phyloP scores from a whole-genome alignment of 306 rosid species.

The Abrus pulchellus region DNA sequence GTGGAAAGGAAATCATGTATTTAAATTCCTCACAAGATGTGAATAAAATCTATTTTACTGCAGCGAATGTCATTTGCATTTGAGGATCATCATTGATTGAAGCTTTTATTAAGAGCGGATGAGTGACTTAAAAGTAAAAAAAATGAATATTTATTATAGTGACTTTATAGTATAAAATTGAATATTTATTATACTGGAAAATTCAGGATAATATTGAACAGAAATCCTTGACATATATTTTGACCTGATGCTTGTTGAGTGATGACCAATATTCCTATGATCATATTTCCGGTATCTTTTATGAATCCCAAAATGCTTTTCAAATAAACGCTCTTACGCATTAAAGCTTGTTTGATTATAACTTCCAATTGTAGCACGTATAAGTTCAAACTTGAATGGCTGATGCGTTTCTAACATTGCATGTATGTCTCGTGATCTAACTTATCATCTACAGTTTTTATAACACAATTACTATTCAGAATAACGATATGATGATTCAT shows the following conservation, averaged over 20 bases:
- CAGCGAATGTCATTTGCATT: neutral
- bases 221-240: constrained; percentile 15
- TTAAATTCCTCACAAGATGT: neutral
- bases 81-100: neutral
- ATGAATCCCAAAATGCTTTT: neutral
- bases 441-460: constrained; percentile 9
- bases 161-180: neutral
- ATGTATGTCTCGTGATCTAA: constrained; percentile 17
- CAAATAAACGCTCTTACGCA: neutral
- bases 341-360: constrained; percentile 9
- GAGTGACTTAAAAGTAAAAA: neutral
- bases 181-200: constrained; percentile 8
- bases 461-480: constrained; percentile 3
- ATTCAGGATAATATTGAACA: neutral
- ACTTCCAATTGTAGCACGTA: constrained; percentile 11
- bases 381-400: constrained; percentile 32
- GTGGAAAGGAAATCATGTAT: neutral
- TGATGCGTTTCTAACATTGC: constrained; percentile 39
- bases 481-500: constrained; percentile 9
- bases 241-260: neutral
- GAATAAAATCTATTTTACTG: neutral
- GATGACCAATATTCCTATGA: constrained; percentile 6
- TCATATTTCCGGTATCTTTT: constrained; percentile 9
- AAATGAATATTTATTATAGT: neutral
- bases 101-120: constrained; percentile 2